phyloP scores from a whole-genome alignment of 129 eudicot genomes.

The Flaveria brownii region DNA sequence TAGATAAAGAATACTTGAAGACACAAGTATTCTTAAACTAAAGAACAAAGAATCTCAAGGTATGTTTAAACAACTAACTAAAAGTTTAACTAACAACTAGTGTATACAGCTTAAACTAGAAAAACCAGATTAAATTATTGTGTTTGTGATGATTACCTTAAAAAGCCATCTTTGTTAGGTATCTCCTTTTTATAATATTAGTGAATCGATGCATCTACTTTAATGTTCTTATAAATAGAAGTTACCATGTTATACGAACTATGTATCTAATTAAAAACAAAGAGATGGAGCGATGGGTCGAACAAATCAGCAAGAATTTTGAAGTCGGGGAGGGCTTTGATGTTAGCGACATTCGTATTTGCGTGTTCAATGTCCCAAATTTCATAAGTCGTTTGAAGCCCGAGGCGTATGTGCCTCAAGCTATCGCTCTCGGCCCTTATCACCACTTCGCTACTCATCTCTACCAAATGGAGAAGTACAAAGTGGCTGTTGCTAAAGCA shows the following conservation, averaged over 20 bases:
- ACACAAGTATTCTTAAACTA: constrained; percentile 32
- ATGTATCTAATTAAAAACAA: constrained; percentile 12
- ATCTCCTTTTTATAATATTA: background rate
- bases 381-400: constrained; percentile 38
- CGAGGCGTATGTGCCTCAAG: constrained; percentile 48
- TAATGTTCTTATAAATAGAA: constrained; percentile 16
- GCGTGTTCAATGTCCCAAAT: constrained; percentile 42
- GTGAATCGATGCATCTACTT: constrained; percentile 11
- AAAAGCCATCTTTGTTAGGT: background rate
- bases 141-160: constrained; percentile 15
- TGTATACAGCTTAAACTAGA: background rate
- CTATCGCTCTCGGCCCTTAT: constrained; percentile 46
- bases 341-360: constrained; percentile 23
- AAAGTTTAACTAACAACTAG: no score
- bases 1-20: constrained; percentile 6
- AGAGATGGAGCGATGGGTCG: constrained; percentile 38
- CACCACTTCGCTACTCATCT: constrained; percentile 41
- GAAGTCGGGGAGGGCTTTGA: constrained; percentile 31
- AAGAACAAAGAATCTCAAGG: constrained; percentile 12
- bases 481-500: constrained; percentile 35
- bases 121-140: constrained; percentile 8
- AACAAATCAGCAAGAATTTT: constrained; percentile 35
- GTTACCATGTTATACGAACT: constrained; percentile 7
- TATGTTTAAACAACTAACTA: constrained; percentile 4
- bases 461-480: constrained; percentile 44